These are phyloP conservation scores for Cyclotella atomus DNA, from an alignment of 108 stramenopile genomes.

Conservation along the genomic window DNA sequence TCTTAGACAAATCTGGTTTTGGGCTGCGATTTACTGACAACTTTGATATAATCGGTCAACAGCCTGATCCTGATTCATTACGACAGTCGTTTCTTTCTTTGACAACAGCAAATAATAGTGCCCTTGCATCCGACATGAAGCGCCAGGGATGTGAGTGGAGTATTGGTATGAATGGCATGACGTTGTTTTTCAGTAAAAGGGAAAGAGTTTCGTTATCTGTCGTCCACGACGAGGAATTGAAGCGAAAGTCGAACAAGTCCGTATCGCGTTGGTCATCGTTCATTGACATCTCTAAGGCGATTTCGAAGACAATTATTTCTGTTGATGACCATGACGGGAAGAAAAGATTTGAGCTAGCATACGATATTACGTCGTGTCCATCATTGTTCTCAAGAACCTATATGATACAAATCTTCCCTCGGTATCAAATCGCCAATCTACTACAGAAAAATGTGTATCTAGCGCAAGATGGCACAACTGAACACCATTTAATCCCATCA, in stretches of 20 bases:
- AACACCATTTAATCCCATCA: constrained; percentile 54
- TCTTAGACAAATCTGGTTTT: constrained; percentile 78
- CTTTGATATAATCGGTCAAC: constrained; percentile 64
- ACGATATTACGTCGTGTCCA: constrained; percentile 67
- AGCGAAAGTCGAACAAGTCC: background rate
- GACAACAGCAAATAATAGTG: constrained; percentile 30
- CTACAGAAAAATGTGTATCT: constrained; percentile 59
- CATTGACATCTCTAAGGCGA: constrained; percentile 76
- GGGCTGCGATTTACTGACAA: constrained; percentile 76
- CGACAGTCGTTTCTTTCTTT: constrained; percentile 57
- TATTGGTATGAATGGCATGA: constrained; percentile 77
- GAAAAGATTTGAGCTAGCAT: constrained; percentile 73
- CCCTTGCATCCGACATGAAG: constrained; percentile 47
- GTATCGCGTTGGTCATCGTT: constrained; percentile 68
- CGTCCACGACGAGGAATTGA: constrained; percentile 43
- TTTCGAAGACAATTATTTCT: constrained; percentile 68
- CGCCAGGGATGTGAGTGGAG: constrained; percentile 75
- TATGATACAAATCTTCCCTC: constrained; percentile 67
- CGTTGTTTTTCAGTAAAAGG: constrained; percentile 61
- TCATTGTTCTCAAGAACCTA: constrained; percentile 69
- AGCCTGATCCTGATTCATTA: constrained; percentile 60
- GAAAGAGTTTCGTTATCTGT: constrained; percentile 68
- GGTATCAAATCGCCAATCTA: constrained; percentile 80
- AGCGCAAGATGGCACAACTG: constrained; percentile 71
- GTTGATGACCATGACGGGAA: constrained; percentile 66